Conservation (phyloP, 192 early-diverging fungal species). For the Coemansia sp. region DNA sequence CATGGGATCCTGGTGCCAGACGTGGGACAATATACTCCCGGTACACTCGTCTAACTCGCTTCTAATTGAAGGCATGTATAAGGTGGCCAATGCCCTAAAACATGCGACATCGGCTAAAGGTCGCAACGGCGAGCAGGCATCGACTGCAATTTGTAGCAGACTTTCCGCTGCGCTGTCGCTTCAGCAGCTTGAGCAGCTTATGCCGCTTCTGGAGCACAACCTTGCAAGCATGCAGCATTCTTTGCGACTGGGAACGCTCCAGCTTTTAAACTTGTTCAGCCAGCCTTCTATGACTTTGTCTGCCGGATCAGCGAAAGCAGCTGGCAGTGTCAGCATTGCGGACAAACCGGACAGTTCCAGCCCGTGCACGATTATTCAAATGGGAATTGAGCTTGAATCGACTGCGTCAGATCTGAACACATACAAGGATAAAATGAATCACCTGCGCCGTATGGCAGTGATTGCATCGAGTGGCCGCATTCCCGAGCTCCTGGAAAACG, state of each 20-base stretch:
- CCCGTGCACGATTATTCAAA: constrained; percentile 53
- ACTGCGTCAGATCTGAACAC: constrained; percentile 61
- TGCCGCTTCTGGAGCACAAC: constrained; percentile 39
- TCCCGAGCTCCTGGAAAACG: constrained; percentile 71
- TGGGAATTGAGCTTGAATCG: constrained; percentile 62
- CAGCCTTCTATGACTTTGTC: constrained; percentile 49
- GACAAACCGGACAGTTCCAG: constrained; percentile 20
- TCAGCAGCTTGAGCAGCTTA: constrained; percentile 19
- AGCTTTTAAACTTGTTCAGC: constrained; percentile 70
- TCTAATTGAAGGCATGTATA: constrained; percentile 29
- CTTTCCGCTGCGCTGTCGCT: constrained; percentile 23
- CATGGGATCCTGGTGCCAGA: constrained; percentile 20
- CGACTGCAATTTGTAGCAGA: constrained; percentile 6
- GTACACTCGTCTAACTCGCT: constrained; percentile 23
- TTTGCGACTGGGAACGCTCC: constrained; percentile 61
- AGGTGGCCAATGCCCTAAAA: constrained; percentile 24
- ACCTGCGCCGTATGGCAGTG: constrained; percentile 69
- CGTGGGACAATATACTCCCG: constrained; percentile 16
- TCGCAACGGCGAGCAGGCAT: not conserved
- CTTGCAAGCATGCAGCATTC: constrained; percentile 37
- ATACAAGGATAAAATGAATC: constrained; percentile 78
- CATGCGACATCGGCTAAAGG: constrained; percentile 2
- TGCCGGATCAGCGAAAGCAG: not conserved
- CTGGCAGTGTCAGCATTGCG: not conserved
- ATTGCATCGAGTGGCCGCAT: constrained; percentile 61